Evolutionary conservation across 2,329 filamentous ascomycete species (phyloP).

Genomic region (Gaeumannomyces sp.): DNA sequence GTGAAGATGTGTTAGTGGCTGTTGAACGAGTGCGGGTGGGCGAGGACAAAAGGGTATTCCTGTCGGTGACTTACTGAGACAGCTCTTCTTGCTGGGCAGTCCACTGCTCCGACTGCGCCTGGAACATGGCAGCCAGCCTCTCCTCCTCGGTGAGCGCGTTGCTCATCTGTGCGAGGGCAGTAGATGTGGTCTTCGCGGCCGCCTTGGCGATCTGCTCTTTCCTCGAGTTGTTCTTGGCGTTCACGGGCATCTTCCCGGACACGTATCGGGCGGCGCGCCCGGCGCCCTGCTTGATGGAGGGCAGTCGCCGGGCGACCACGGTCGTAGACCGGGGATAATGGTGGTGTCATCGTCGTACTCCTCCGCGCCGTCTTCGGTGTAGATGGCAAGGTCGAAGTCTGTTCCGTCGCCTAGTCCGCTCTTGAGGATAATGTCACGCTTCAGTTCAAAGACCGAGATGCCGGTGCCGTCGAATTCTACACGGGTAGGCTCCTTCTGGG

Average conservation of each 20-base stretch:
- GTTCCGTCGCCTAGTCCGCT: constrained; percentile 91
- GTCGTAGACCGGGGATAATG: constrained; percentile 93
- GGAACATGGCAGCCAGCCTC: constrained; percentile 86
- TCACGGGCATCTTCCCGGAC: constrained; percentile 88
- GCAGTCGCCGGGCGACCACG: constrained; percentile 81
- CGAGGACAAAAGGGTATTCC: background rate
- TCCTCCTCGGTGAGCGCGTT: constrained; percentile 88
- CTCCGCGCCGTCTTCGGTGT: constrained; percentile 88
- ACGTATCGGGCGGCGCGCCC: constrained; percentile 93
- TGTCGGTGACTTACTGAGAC: constrained; percentile 59
- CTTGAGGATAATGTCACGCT: constrained; percentile 95
- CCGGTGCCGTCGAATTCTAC: constrained; percentile 96
- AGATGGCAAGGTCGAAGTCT: constrained; percentile 93
- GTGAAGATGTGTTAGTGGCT: constrained; percentile 26
- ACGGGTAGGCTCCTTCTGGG: constrained; percentile 87
- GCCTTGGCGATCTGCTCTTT: constrained; percentile 57
- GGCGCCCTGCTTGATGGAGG: constrained; percentile 76
- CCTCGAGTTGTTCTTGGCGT: constrained; percentile 72
- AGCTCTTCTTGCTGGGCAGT: constrained; percentile 88
- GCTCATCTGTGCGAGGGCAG: constrained; percentile 60
- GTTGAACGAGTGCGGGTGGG: constrained; percentile 12
- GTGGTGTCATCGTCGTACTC: constrained; percentile 97
- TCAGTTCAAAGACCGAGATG: constrained; percentile 97
- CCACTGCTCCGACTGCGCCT: constrained; percentile 86
- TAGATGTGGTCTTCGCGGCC: constrained; percentile 48